These are phyloP conservation scores for Saccharomyces pastorianus DNA, from an alignment of 1,139 yeast genomes.

Conservation along the genomic window DNA sequence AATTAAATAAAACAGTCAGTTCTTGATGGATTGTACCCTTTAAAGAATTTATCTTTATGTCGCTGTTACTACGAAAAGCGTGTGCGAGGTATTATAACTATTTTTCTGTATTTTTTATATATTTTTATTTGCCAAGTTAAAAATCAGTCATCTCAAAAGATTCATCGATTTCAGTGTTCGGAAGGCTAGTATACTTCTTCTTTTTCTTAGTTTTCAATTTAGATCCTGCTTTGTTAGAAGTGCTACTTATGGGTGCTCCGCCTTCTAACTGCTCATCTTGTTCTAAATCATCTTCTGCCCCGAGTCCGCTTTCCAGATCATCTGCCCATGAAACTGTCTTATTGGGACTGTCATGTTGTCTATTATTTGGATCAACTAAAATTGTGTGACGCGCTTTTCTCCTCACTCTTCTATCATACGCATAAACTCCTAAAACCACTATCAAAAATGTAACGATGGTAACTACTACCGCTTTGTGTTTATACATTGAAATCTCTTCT, in stretches of 20 bases:
- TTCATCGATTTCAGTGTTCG: conserved; percentile 15
- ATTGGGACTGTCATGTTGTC: conserved; percentile 14
- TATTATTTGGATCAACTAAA: conserved; percentile 20
- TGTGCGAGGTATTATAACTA: background rate
- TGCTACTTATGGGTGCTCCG: background rate
- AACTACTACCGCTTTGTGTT: conserved; percentile 7
- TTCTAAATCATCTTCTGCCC: conserved; percentile 30
- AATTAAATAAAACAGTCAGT: no score
- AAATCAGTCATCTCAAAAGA: conserved; percentile 19
- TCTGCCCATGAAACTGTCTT: conserved; percentile 34
- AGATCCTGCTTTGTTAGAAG: background rate
- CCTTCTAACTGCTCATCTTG: conserved; percentile 3
- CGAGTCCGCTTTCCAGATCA: conserved; percentile 24
- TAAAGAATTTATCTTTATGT: background rate
- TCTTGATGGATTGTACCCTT: background rate
- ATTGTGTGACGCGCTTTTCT: conserved; percentile 18
- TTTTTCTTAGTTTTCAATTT: conserved; percentile 10
- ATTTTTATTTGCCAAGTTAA: conserved; percentile 3
- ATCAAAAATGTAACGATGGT: conserved; percentile 16
- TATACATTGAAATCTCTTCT: background rate
- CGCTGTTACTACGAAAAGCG: background rate
- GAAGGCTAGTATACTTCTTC: conserved; percentile 17
- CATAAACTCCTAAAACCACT: conserved; percentile 14
- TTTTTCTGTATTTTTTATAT: background rate
- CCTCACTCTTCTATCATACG: conserved; percentile 14